Base-by-base conservation (phyloP, 257 asterid genomes). In the Solanum pinnatisectum region DNA sequence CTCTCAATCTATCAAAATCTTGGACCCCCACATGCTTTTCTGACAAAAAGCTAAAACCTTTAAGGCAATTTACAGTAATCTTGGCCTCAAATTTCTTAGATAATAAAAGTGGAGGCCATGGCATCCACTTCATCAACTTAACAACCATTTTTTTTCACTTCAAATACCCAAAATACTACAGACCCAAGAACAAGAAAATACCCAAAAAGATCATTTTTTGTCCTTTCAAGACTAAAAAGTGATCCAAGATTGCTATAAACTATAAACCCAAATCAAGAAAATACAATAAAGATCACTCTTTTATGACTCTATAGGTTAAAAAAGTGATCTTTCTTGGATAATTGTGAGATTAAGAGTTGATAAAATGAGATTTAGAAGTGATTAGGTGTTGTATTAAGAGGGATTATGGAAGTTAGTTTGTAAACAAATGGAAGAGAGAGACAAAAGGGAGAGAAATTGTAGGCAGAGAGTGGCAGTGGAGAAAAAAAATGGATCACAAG, bases 61-160 rank as follows among this genome's bases (percentile, higher is more conserved):
- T 85, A 4, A 95, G 82, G 13, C 88, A 88, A 59, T 92, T 91
- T 13, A 95, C 78, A 3, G 86, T 87, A 85, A 94, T 92, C 83
- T 89, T 92, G 27, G 91, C 95, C 87, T 93, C 94, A 65, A 90
- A 92, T 88, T 95, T 95, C 93, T 91, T 94, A 60, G 93, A 89
- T 74, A 91, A 92, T 9, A 88, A 70, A 5, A 89, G 85, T 13
- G 93, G 95, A 32, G 94, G 94, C 95, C 98, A 92, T 40, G 97
- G 91, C 92, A 94, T 93, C 98, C 98, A 95, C 87, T 92, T 94
- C 89, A 93, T 94, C 97, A 95, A 92, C 93, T 89, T 94, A 92
- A 91, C 98, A 78, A 93, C 96, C 96, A 94, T 95, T 37, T 60
- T 67, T 68, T 68, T 46, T 42, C 14, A 70, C 60, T 5, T 76